These are phyloP conservation scores for Hypoxylon sp. DNA, from an alignment of 2,329 filamentous ascomycete genomes.

Conservation along the genomic window DNA sequence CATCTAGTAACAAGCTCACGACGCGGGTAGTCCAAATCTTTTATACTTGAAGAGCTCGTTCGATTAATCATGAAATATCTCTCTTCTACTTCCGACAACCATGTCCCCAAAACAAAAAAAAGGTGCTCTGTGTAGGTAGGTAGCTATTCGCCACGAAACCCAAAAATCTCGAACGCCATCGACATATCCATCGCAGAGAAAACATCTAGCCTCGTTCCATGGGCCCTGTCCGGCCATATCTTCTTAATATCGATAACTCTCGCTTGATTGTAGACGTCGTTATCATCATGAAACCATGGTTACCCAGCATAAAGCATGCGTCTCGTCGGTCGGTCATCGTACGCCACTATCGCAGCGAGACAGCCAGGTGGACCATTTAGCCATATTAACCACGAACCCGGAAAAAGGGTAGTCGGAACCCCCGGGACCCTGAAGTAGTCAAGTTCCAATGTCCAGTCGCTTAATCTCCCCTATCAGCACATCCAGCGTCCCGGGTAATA, in stretches of 20 bases:
- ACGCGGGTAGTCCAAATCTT: conserved; percentile 14
- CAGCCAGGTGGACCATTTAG: conserved; percentile 40
- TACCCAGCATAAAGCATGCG: no score
- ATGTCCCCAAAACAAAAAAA: not conserved
- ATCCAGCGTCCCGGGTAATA: conserved; percentile 38
- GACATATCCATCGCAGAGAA: conserved; percentile 11
- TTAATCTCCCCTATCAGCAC: conserved; percentile 33
- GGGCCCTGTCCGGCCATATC: conserved; percentile 17
- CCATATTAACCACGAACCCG: conserved; percentile 37
- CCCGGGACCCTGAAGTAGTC: conserved; percentile 28
- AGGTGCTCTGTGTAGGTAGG: conserved; percentile 3
- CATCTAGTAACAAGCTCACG: conserved; percentile 1
- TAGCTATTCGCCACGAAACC: conserved; percentile 1
- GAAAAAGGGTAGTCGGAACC: conserved; percentile 26
- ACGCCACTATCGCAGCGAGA: conserved; percentile 26
- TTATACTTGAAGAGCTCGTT: conserved; percentile 23
- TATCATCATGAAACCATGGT: conserved; percentile 11
- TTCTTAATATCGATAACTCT: conserved; percentile 16
- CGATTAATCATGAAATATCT: no score
- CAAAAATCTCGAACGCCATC: conserved; percentile 31
- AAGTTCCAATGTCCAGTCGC: no score
- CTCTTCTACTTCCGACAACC: no score
- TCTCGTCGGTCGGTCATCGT: not conserved
- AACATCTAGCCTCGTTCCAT: no score
- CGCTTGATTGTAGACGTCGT: conserved; percentile 1